Evolutionary conservation across 768 basidiomycete species (phyloP).

Genomic region (Naganishia randhawae): DNA sequence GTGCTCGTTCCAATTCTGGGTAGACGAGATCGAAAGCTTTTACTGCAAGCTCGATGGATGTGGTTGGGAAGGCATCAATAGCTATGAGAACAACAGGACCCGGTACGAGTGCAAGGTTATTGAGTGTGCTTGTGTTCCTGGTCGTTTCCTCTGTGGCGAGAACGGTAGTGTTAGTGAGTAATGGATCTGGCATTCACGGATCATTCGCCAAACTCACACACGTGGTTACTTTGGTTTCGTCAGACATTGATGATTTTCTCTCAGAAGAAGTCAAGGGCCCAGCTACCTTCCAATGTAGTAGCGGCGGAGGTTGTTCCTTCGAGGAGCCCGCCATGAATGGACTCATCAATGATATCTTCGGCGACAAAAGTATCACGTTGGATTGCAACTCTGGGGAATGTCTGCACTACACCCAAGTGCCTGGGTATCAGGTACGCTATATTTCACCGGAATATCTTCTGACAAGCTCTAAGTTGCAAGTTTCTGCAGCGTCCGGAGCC

Average conservation of each 20-base stretch:
- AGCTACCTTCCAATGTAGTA: slow-evolving; percentile 73
- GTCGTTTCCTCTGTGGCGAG: slow-evolving; percentile 90
- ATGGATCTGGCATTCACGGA: neutral
- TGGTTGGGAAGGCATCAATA: slow-evolving; percentile 43
- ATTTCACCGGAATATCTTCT: neutral
- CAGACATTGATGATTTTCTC: slow-evolving; percentile 92
- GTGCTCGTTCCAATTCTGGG: slow-evolving; percentile 98
- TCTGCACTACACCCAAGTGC: slow-evolving; percentile 85
- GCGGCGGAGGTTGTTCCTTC: slow-evolving; percentile 73
- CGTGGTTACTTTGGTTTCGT: neutral
- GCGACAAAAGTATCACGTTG: slow-evolving; percentile 82
- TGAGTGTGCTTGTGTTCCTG: slow-evolving; percentile 88
- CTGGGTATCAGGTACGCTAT: slow-evolving; percentile 71
- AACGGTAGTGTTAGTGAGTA: slow-evolving; percentile 84
- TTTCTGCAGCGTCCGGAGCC: slow-evolving; percentile 63
- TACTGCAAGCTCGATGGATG: slow-evolving; percentile 84
- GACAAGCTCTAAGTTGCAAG: neutral
- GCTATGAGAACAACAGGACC: slow-evolving; percentile 63
- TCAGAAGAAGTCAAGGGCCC: slow-evolving; percentile 85
- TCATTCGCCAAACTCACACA: no score
- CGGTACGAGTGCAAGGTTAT: slow-evolving; percentile 76
- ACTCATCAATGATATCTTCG: slow-evolving; percentile 88
- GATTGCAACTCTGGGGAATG: slow-evolving; percentile 88
- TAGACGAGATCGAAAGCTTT: slow-evolving; percentile 87
- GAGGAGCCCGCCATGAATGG: slow-evolving; percentile 96